A percentile compares a stretch with the other conserved stretches of the same genome.
Evolutionary conservation across 257 asterid genomes (phyloP).

Genomic region (Ballota nigra): DNA sequence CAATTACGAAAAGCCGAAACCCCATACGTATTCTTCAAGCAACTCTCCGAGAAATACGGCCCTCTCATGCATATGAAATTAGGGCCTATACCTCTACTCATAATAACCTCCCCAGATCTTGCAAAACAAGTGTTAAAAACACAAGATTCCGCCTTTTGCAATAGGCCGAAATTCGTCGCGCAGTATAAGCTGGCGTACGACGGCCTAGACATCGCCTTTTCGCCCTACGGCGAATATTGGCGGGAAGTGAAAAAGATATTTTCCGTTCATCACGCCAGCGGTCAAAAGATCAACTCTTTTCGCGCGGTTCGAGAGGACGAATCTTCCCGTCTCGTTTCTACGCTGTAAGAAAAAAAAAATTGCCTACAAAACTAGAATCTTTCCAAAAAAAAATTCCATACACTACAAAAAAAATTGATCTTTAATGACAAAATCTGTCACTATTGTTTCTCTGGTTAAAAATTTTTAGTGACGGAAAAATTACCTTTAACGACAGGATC

Average conservation of each 20-base stretch:
- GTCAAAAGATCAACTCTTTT: neutral
- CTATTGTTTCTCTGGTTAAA: no score
- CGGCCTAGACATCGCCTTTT: neutral
- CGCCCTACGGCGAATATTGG: neutral
- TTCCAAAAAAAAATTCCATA: no score
- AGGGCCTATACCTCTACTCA: neutral
- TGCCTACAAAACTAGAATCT: no score
- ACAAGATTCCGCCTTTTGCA: slow-evolving; percentile 6
- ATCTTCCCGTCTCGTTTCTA: neutral
- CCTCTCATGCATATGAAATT: neutral
- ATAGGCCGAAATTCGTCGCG: neutral
- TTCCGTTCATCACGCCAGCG: neutral
- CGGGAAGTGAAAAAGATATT: neutral
- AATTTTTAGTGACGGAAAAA: no score
- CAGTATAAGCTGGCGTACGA: neutral
- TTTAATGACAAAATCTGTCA: no score
- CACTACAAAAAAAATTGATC: no score
- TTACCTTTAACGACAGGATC: no score
- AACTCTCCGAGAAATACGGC: neutral
- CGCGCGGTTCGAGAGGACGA: neutral
- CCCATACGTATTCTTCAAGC: neutral
- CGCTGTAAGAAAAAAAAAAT: no score
- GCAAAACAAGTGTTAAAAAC: slow-evolving; percentile 16
- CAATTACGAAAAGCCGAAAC: neutral
- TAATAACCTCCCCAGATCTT: neutral